Percentiles rank a stretch among this genome's conserved stretches.
Conservation (phyloP, 2,329 filamentous ascomycete species). For the Balansia obtecta region DNA sequence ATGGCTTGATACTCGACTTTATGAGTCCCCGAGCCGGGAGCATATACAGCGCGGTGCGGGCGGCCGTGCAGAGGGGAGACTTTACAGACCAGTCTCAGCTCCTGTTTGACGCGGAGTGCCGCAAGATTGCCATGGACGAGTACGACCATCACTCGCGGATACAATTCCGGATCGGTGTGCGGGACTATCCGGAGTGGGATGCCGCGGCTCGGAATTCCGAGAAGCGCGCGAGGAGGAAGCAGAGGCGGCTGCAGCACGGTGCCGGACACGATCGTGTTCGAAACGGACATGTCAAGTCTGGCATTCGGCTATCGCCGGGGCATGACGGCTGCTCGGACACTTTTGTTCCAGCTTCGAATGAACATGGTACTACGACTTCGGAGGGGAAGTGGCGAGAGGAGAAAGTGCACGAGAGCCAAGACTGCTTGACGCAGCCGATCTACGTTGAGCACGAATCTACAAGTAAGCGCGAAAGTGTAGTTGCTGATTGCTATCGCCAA, state of each 20-base stretch:
- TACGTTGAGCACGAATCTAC: not conserved
- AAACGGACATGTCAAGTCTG: not conserved
- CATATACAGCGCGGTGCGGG: constrained; percentile 1
- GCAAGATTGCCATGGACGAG: not conserved
- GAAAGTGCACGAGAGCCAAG: not conserved
- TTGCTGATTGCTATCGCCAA: not conserved
- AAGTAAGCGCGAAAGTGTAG: not conserved
- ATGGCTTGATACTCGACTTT: constrained; percentile 5
- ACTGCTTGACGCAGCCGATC: not conserved
- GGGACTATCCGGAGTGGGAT: constrained; percentile 2
- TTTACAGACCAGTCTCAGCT: not conserved
- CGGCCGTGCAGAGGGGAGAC: not conserved
- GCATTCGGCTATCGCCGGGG: not conserved
- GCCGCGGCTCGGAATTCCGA: not conserved
- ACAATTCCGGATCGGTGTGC: not conserved
- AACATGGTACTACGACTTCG: not conserved
- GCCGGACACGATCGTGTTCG: not conserved
- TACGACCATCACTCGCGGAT: not conserved
- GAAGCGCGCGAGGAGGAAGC: constrained; percentile 3
- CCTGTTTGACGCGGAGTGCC: not conserved
- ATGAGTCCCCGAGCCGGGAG: constrained; percentile 1
- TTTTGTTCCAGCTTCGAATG: not conserved
- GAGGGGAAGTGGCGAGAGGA: not conserved
- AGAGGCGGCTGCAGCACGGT: not conserved
- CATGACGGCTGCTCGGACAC: not conserved